A percentile compares a stretch with the other conserved stretches of the same genome.
These are phyloP conservation scores for Leishmania tarentolae DNA, from an alignment of 208 protist genomes.

Conservation along the genomic window DNA sequence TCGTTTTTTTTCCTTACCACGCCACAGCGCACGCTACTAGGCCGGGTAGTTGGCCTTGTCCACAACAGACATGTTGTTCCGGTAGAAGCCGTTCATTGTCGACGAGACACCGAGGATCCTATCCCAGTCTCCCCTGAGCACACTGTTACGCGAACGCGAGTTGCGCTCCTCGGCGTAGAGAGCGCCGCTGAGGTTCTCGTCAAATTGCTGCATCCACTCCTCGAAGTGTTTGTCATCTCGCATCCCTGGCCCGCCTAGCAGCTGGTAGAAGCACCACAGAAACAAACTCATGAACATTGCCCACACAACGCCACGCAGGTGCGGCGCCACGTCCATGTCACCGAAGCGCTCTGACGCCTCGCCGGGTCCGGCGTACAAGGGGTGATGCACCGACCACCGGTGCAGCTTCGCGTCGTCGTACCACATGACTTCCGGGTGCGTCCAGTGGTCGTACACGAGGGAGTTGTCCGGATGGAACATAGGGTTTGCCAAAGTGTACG, in stretches of 20 bases:
- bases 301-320: conserved; percentile 54
- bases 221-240: conserved; percentile 69
- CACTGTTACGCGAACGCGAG: conserved; percentile 49
- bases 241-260: conserved; percentile 42
- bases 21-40: neutral
- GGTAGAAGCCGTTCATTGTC: conserved; percentile 51
- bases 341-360: conserved; percentile 85
- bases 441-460: conserved; percentile 93
- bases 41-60: conserved; percentile 42
- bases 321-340: conserved; percentile 83
- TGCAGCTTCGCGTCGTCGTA: conserved; percentile 93
- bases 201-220: conserved; percentile 68
- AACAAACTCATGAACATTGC: conserved; percentile 38
- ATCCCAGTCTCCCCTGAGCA: conserved; percentile 82
- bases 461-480: conserved; percentile 91
- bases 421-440: conserved; percentile 90
- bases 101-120: conserved; percentile 62
- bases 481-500: conserved; percentile 82
- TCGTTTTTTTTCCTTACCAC: neutral
- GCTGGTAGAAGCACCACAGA: conserved; percentile 52
- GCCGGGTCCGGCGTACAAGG: conserved; percentile 76
- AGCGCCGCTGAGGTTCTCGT: conserved; percentile 66
- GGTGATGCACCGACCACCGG: conserved; percentile 83
- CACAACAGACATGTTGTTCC: conserved; percentile 46
- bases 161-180: conserved; percentile 86